Conservation (phyloP, 148 eudicot species). For the Oxyria digyna region DNA sequence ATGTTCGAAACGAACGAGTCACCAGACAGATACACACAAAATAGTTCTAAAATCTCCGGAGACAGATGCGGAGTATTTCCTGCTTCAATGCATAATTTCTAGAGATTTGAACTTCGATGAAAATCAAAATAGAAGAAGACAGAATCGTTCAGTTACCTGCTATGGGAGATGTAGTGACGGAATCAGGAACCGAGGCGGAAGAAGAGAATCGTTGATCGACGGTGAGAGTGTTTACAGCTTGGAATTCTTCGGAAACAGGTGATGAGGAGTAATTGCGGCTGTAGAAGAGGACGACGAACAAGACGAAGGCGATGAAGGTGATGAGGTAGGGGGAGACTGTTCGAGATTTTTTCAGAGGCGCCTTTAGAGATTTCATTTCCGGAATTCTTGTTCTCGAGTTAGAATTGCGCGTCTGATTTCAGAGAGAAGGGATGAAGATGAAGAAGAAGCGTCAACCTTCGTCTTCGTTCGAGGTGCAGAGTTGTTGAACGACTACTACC, state of each 20-base stretch:
- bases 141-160: background rate
- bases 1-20: too few species aligned
- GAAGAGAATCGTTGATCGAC: background rate
- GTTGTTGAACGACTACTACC: slow-evolving; percentile 3
- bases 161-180: background rate
- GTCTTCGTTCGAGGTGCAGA: background rate
- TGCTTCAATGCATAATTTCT: too few species aligned
- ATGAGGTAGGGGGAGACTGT: slow-evolving; percentile 25
- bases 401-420: background rate
- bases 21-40: too few species aligned
- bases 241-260: background rate
- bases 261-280: slow-evolving; percentile 52
- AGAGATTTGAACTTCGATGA: background rate
- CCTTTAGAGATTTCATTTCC: background rate
- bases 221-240: slow-evolving; percentile 10
- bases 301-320: slow-evolving; percentile 44
- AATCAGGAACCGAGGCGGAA: background rate
- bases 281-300: slow-evolving; percentile 49
- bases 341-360: background rate
- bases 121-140: background rate
- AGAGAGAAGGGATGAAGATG: background rate
- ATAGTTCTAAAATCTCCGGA: too few species aligned
- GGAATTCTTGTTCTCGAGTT: background rate
- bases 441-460: background rate
- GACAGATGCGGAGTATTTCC: too few species aligned